Evolutionary conservation across 2,329 filamentous ascomycete genomes (phyloP), one percentile per base, ranked within the genome.

Genomic region (Epichloe aotearoae): DNA sequence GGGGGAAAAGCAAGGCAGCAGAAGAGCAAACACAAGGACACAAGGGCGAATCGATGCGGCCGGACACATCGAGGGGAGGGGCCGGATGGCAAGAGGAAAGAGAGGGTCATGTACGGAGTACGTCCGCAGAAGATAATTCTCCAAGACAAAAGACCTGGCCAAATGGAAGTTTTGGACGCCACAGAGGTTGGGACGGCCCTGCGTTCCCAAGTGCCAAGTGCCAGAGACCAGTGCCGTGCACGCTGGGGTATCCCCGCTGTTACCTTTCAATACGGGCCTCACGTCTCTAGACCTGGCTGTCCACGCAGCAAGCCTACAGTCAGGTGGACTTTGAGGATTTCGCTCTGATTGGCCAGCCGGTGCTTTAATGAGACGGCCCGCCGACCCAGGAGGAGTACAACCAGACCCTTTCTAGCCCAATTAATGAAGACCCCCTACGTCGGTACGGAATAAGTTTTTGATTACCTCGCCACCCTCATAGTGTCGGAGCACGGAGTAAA

Each of bases 51-150:
- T 58, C 52, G 59, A 59, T 60, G 57, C 58, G 58, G 59, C 59
- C 58, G 57, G 57, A 63, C 58, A 61, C 65, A 68, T 68, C 57
- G 63, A 17, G 37, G 56, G 41, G 23, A 26, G 39, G 30, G 20
- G 48, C 49, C 38, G 20, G 49, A 49, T 47, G 48, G 39, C 38
- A 44, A 34, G 23, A 50, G 48, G 40, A n/a, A 30, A 30, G 41
- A 20, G 39, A 45, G n/a, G n/a, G 12, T 20, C n/a, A 34, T 14
- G 17, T 45, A n/a, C 12, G 14, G 20, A 23, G 4, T 10, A 10
- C 7, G 23, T 26, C 7, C 6, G 23, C 14, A 62, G 59, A 52
- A 57, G 53, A 55, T 58, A 59, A 59, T 44, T 38, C 30, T 37
- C 23, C 14, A 34, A 33, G 26, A 10, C 46, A 11, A 26, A 26